Percentiles rank a stretch among this genome's conserved stretches.
phyloP scores from a whole-genome alignment of 2,329 filamentous ascomycete species.

The Penicillium sp. region DNA sequence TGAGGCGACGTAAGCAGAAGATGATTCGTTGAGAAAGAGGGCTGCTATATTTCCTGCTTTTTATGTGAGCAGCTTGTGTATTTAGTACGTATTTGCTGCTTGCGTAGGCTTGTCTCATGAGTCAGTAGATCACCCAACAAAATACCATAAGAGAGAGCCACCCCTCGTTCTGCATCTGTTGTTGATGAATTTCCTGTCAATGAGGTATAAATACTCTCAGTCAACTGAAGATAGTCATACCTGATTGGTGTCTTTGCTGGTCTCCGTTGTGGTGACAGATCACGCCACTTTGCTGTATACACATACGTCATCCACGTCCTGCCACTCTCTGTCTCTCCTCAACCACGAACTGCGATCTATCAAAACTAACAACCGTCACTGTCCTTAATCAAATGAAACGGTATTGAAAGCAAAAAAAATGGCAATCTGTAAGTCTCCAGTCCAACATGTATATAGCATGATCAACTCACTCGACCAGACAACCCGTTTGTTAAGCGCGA shows the following conservation, averaged over 20 bases:
- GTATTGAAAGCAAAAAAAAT: neutral
- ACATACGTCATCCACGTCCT: neutral
- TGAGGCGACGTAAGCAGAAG: too few relatives aligned
- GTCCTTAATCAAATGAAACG: neutral
- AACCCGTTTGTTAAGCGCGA: constrained; percentile 75
- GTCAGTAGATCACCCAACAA: too few relatives aligned
- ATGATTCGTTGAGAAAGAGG: neutral
- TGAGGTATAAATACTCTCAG: neutral
- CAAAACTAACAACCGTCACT: neutral
- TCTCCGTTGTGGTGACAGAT: neutral
- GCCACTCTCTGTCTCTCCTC: neutral
- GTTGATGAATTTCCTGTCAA: constrained; percentile 14
- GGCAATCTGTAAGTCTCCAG: constrained; percentile 7
- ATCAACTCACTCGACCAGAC: constrained; percentile 40
- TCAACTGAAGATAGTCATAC: neutral
- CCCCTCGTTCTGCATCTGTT: constrained; percentile 12
- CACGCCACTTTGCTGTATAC: neutral
- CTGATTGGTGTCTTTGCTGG: neutral
- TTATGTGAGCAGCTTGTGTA: too few relatives aligned
- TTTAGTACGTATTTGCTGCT: too few relatives aligned
- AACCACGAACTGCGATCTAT: neutral
- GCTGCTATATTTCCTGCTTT: neutral
- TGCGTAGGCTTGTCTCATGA: too few relatives aligned
- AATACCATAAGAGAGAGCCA: too few relatives aligned
- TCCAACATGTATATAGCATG: neutral